These are phyloP conservation scores for Coffea eugenioides DNA, from an alignment of 257 asterid genomes.

Conservation along the genomic window DNA sequence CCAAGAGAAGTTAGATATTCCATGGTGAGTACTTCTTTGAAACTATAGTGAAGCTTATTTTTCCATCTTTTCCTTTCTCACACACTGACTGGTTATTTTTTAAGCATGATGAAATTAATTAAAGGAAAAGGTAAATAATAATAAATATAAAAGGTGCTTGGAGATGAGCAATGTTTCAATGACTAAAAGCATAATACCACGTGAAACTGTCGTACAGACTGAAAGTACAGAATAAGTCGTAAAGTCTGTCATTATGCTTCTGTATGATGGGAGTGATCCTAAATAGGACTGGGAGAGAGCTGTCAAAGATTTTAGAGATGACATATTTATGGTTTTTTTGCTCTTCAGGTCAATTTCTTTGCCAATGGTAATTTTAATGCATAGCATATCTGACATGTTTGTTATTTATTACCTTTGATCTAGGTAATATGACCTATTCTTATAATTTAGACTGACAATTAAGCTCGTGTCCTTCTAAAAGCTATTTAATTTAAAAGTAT, in stretches of 20 bases:
- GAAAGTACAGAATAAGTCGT: background rate
- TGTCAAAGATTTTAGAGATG: background rate
- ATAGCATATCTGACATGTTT: background rate
- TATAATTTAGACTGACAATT: background rate
- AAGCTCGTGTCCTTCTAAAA: background rate
- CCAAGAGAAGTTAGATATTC: conserved; percentile 5
- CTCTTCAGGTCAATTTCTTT: background rate
- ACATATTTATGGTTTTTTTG: background rate
- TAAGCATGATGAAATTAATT: background rate
- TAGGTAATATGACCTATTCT: background rate
- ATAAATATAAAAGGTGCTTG: background rate
- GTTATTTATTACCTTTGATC: background rate
- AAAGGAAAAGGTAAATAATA: background rate
- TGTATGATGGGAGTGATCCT: background rate
- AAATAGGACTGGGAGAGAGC: background rate
- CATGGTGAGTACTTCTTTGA: conserved; percentile 12
- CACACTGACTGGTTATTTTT: background rate
- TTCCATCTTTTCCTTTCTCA: background rate
- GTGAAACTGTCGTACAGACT: background rate
- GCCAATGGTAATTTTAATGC: background rate
- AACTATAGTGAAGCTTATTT: background rate
- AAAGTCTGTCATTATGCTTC: background rate
- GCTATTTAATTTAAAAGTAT: background rate
- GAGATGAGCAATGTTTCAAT: background rate
- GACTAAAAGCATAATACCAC: background rate